phyloP scores from a whole-genome alignment of 768 basidiomycete genomes.

The Clitopilus hobsonii region DNA sequence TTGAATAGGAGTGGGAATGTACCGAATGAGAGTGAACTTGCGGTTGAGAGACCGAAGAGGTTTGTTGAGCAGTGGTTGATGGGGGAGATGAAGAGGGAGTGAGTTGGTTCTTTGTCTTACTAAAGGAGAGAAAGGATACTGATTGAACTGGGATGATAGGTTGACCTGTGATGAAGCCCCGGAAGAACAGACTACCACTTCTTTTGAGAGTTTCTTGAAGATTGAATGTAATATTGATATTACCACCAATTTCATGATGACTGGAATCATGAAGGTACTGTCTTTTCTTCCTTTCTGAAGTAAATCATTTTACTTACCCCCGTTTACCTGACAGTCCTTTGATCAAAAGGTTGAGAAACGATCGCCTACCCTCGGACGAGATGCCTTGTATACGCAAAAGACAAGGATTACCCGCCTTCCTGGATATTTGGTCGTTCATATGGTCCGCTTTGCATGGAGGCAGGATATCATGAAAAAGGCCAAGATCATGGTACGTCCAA shows the following conservation, averaged over 20 bases:
- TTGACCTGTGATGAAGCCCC: constrained; percentile 78
- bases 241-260: constrained; percentile 83
- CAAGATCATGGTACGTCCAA: constrained; percentile 81
- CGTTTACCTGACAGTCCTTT: constrained; percentile 58
- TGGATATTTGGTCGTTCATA: constrained; percentile 80
- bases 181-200: constrained; percentile 64
- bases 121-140: constrained; percentile 36
- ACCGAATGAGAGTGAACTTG: not conserved
- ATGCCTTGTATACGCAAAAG: constrained; percentile 77
- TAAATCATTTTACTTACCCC: constrained; percentile 1
- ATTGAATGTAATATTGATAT: constrained; percentile 89
- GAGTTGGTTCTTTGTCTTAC: constrained; percentile 9
- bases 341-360: constrained; percentile 83
- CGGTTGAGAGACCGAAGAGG: constrained; percentile 28
- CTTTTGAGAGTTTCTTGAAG: constrained; percentile 75
- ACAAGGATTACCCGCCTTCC: constrained; percentile 84
- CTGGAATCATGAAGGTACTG: constrained; percentile 77
- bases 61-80: constrained; percentile 82
- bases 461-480: constrained; percentile 88
- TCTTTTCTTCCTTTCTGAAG: constrained; percentile 2
- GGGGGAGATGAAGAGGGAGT: constrained; percentile 74
- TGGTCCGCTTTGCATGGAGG: constrained; percentile 96
- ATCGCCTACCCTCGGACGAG: constrained; percentile 72
- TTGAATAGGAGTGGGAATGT: not conserved
- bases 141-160: too few species aligned